These are phyloP conservation scores for Schwanniomyces polymorphus DNA, from an alignment of 805 yeast species.

Conservation along the genomic window DNA sequence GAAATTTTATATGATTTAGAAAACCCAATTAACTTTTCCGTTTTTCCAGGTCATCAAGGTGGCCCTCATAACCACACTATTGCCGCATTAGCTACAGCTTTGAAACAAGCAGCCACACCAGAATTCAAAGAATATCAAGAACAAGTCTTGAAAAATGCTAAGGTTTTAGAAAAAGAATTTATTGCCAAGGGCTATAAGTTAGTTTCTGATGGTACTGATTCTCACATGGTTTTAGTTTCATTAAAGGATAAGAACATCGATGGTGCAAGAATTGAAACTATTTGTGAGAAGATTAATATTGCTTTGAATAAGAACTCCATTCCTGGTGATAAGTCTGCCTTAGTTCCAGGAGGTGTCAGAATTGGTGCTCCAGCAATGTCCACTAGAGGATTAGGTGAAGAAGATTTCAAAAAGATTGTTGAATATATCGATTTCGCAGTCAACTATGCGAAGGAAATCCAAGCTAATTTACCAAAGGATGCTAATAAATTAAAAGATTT, in stretches of 20 bases:
- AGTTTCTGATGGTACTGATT: conserved; percentile 93
- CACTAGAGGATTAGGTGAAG: conserved; percentile 82
- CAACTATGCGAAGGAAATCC: conserved; percentile 71
- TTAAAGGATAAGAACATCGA: conserved; percentile 79
- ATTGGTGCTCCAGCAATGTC: conserved; percentile 99
- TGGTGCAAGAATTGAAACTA: conserved; percentile 94
- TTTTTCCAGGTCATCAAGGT: conserved; percentile 99
- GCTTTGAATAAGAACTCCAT: conserved; percentile 96
- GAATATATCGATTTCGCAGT: conserved; percentile 79
- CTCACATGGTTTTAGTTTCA: conserved; percentile 85
- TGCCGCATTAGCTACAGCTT: conserved; percentile 92
- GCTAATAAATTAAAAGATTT: conserved; percentile 96
- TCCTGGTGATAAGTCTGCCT: conserved; percentile 94
- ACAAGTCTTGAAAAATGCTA: conserved; percentile 79
- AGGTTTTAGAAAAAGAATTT: conserved; percentile 70
- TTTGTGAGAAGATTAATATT: conserved; percentile 85
- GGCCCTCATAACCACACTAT: conserved; percentile 99
- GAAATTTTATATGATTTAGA: conserved; percentile 86
- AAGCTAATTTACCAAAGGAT: conserved; percentile 79
- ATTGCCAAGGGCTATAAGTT: conserved; percentile 64
- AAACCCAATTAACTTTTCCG: conserved; percentile 90
- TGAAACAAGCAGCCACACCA: conserved; percentile 87
- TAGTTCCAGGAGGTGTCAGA: conserved; percentile 94
- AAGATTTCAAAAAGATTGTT: conserved; percentile 80
- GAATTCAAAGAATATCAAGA: conserved; percentile 86